A percentile compares a stretch with the other conserved stretches of the same genome.
These are phyloP conservation scores for Tulasnella sp. DNA, from an alignment of 768 basidiomycete species.

Conservation along the genomic window DNA sequence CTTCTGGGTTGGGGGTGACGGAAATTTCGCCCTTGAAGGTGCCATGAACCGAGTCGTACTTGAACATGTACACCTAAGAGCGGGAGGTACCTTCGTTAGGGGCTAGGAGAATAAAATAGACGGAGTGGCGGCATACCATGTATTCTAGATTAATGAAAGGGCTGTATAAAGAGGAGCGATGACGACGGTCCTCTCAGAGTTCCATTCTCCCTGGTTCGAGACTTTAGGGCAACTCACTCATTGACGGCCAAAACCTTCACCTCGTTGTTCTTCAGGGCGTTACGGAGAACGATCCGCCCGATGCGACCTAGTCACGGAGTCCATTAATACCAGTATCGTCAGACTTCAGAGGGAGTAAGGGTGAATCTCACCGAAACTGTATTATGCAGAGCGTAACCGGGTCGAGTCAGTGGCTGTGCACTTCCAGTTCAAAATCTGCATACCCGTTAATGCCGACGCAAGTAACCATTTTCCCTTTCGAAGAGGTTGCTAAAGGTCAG, in stretches of 20 bases:
- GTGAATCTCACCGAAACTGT: not conserved
- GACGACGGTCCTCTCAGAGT: not conserved
- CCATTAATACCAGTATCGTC: too few relatives aligned
- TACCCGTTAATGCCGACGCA: not conserved
- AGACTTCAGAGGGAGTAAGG: not conserved
- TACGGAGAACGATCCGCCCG: slow-evolving; percentile 96
- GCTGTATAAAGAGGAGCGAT: slow-evolving; percentile 48
- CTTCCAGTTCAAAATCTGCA: not conserved
- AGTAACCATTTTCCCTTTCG: not conserved
- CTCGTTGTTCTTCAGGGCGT: slow-evolving; percentile 75
- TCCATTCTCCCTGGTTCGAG: not conserved
- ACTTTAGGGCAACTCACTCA: slow-evolving; percentile 62
- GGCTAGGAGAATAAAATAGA: too few relatives aligned
- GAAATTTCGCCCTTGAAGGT: slow-evolving; percentile 75
- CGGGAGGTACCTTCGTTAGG: too few relatives aligned
- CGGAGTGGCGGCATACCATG: slow-evolving; percentile 83
- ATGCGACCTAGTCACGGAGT: slow-evolving; percentile 80
- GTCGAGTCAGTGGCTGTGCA: not conserved
- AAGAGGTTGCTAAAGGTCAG: not conserved
- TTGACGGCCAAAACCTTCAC: slow-evolving; percentile 93
- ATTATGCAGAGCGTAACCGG: not conserved
- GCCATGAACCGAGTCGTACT: slow-evolving; percentile 92
- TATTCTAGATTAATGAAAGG: slow-evolving; percentile 97
- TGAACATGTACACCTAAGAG: slow-evolving; percentile 99
- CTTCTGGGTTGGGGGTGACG: slow-evolving; percentile 51